Evolutionary conservation across 1,284 basidiomycete species (phyloP), one percentile per base, ranked within the genome.

Genomic region (Pterulicium gracile): DNA sequence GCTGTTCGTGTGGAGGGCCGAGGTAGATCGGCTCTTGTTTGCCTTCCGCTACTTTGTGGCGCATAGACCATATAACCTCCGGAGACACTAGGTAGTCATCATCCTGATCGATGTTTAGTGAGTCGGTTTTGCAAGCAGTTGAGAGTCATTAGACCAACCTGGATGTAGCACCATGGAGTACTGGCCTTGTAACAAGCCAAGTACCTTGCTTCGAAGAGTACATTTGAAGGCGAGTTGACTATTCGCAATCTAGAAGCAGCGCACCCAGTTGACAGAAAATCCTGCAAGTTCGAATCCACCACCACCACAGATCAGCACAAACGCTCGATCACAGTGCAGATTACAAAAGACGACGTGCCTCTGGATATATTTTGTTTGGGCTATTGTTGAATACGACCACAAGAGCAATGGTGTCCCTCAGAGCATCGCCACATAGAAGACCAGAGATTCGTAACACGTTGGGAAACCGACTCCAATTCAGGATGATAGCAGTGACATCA

Each of bases 371-470:
- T 24, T 55, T 50, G 14, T 57, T 56, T 2, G 75, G 73, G 55
- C 61, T 76, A 55, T 84, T 82, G 49, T 84, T 83, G 80, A 80
- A 85, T 12, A 83, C 60, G 34, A 73, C 58, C 2, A 83, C 66
- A 46, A 67, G 61, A 10, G 67, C 61, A 24, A 84, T 63, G 3
- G 69, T 67, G 46, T 67, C 63, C n/a, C 72, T 60, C 24, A 80
- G 59, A 52, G 61, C 62, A 3, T 66, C 54, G 3, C 60, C 61
- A 54, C 81, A 84, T 10, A 83, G 61, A 18, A 69, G 54, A 19
- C 70, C 66, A 13, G 65, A 67, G 47, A 84, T 78, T 43, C 64
- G 64, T 32, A 74, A 56, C 35, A 84, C 76, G 53, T 84, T 84
- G 0, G 66, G 59, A 24, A 80, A 66, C 22, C 78, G 69, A 39